phyloP scores from a whole-genome alignment of 2,329 filamentous ascomycete species.

The Fusarium siculi region DNA sequence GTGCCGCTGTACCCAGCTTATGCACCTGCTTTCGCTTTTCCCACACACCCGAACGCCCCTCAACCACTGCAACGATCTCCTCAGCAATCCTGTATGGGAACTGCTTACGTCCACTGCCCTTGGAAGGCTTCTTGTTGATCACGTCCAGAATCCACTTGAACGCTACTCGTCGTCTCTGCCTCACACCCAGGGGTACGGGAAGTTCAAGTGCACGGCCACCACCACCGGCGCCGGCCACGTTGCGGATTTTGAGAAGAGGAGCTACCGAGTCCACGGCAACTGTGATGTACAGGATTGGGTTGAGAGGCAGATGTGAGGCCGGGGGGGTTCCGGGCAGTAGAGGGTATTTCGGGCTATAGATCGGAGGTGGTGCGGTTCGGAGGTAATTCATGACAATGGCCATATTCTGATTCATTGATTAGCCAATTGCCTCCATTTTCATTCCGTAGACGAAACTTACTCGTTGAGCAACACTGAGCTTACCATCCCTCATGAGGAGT shows the following conservation, averaged over 20 bases:
- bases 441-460: slow-evolving; percentile 60
- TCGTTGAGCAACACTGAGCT: slow-evolving; percentile 88
- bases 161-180: slow-evolving; percentile 81
- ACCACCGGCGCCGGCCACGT: slow-evolving; percentile 81
- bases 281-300: slow-evolving; percentile 89
- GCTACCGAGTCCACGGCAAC: slow-evolving; percentile 93
- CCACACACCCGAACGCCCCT: slow-evolving; percentile 87
- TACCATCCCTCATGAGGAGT: slow-evolving; percentile 90
- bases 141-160: slow-evolving; percentile 90
- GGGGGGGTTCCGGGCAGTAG: slow-evolving; percentile 83
- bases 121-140: slow-evolving; percentile 80
- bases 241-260: slow-evolving; percentile 83
- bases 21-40: slow-evolving; percentile 82
- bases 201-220: slow-evolving; percentile 87
- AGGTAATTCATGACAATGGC: slow-evolving; percentile 83
- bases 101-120: slow-evolving; percentile 75
- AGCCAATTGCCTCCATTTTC: background rate
- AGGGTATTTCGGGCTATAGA: slow-evolving; percentile 74
- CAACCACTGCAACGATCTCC: slow-evolving; percentile 87
- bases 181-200: slow-evolving; percentile 77
- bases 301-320: slow-evolving; percentile 81
- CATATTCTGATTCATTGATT: slow-evolving; percentile 73
- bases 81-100: slow-evolving; percentile 84
- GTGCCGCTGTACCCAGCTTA: slow-evolving; percentile 80
- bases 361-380: slow-evolving; percentile 84